These are phyloP conservation scores for Fraxinus sp. DNA, from an alignment of 305 asterid genomes.

Conservation along the genomic window DNA sequence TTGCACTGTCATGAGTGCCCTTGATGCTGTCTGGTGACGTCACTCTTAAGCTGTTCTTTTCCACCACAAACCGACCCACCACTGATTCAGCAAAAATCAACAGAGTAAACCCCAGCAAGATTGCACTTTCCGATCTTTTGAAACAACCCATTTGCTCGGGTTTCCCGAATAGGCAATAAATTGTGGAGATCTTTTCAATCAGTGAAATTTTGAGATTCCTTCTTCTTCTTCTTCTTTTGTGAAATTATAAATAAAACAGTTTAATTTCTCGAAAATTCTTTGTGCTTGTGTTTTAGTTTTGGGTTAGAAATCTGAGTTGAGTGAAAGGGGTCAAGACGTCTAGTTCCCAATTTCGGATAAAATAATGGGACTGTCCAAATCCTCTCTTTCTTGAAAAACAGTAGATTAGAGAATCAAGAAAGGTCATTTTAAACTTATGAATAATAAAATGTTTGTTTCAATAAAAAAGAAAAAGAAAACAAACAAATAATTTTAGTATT, in stretches of 20 bases:
- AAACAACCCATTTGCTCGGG: slow-evolving; percentile 51
- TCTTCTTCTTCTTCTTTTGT: not conserved
- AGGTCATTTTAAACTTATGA: not conserved
- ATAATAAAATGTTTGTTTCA: not conserved
- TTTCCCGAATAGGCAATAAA: slow-evolving; percentile 19
- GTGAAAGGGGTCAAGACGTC: not conserved
- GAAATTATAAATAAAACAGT: not conserved
- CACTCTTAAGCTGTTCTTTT: slow-evolving; percentile 83
- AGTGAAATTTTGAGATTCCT: not conserved
- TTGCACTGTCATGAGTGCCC: slow-evolving; percentile 76
- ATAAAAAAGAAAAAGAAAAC: not conserved
- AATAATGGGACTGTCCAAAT: slow-evolving; percentile 6
- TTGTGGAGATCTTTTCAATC: not conserved
- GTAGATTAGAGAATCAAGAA: not conserved
- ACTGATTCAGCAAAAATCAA: slow-evolving; percentile 42
- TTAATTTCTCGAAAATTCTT: not conserved
- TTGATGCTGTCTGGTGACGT: slow-evolving; percentile 65
- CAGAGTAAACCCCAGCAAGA: slow-evolving; percentile 46
- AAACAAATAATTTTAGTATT: not conserved
- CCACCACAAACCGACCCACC: slow-evolving; percentile 73
- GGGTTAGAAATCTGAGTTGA: slow-evolving; percentile 20
- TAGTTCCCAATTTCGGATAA: not conserved
- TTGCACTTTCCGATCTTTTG: slow-evolving; percentile 31
- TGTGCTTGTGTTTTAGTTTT: slow-evolving; percentile 20
- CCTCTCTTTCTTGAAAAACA: slow-evolving; percentile 9